Base-by-base conservation (phyloP, 305 asterid genomes). In the Ajuga reptans region DNA sequence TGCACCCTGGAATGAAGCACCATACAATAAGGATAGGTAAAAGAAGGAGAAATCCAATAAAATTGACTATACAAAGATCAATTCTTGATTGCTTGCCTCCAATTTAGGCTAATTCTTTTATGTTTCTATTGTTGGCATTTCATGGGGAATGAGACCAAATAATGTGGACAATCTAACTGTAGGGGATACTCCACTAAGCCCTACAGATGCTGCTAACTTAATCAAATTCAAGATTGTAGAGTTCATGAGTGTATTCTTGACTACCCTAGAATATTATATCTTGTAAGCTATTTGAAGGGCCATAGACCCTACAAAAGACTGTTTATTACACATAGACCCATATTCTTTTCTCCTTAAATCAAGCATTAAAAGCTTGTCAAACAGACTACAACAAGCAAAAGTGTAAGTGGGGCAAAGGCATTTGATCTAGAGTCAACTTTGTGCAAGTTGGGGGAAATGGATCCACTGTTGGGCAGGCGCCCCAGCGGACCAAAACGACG, bases 131-230 rank as follows among this genome's bases (percentile, higher is more conserved):
- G 75, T 69, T 65, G 67, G 62, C 60, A 52, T 66, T 66, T 75
- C 69, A 57, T 74, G 68, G 66, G 53, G 57, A 66, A 46, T 43
- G 77, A 80, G 80, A 80, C 84, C 83, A 87, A 80, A 70, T 70
- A 75, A 67, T 80, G 85, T 81, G 87, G 85, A 49, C 67, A 75
- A 81, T 75, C 81, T 77, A 71, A 55, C 71, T 37, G 34, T 27
- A 21, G 41, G 49, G 76, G 78, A 84, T 74, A 71, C 58, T 72
- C 80, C 81, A 75, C 77, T 50, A 54, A 45, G 66, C 33, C 60
- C 71, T 65, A 42, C 53, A 49, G 60, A 74, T 47, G 58, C 66
- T 64, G 72, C 42, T 55, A 53, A 74, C 70, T 67, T 73, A 62
- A 53, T 55, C 64, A 77, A 34, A 54, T 71, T 36, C 59, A 69